These are phyloP conservation scores for Mycena albidolilacea DNA, from an alignment of 768 basidiomycete species.

Conservation along the genomic window DNA sequence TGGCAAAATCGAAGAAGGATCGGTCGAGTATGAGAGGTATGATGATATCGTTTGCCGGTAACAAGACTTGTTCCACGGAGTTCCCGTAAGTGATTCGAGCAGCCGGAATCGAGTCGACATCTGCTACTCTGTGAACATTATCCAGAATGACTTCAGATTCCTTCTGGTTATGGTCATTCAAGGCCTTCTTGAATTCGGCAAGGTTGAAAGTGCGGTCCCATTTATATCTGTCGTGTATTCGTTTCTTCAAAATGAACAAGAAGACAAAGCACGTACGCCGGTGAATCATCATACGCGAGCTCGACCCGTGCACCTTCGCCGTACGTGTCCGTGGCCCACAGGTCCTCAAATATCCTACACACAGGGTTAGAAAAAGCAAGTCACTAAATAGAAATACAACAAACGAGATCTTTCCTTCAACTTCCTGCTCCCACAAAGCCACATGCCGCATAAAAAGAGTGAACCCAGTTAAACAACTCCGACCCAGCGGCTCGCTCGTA, in stretches of 20 bases:
- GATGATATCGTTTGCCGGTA: conserved; percentile 17
- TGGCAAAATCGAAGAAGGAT: conserved; percentile 12
- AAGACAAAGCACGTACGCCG: conserved; percentile 25
- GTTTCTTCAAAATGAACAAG: background rate
- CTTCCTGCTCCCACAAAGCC: conserved; percentile 35
- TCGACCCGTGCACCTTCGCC: conserved; percentile 15
- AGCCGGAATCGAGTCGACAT: background rate
- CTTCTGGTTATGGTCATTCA: conserved; percentile 28
- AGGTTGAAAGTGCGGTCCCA: conserved; percentile 37
- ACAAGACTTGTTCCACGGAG: conserved; percentile 31
- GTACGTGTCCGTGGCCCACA: conserved; percentile 23
- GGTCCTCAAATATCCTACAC: conserved; percentile 11
- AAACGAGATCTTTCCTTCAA: conserved; percentile 8
- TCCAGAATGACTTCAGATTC: conserved; percentile 6
- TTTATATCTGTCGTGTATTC: conserved; percentile 25
- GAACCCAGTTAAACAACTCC: conserved; percentile 33
- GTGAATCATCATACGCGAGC: conserved; percentile 39
- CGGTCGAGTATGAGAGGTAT: background rate
- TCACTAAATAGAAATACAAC: background rate
- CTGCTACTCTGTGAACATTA: background rate
- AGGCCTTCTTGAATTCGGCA: conserved; percentile 14
- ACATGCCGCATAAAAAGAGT: conserved; percentile 39
- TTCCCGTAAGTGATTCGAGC: conserved; percentile 32
- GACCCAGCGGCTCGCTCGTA: conserved; percentile 6
- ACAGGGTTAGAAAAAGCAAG: background rate